Percentiles rank a stretch among this genome's conserved stretches.
Evolutionary conservation across 192 early-diverging fungal genomes (phyloP).

Genomic region (Anaeromyces robustus): DNA sequence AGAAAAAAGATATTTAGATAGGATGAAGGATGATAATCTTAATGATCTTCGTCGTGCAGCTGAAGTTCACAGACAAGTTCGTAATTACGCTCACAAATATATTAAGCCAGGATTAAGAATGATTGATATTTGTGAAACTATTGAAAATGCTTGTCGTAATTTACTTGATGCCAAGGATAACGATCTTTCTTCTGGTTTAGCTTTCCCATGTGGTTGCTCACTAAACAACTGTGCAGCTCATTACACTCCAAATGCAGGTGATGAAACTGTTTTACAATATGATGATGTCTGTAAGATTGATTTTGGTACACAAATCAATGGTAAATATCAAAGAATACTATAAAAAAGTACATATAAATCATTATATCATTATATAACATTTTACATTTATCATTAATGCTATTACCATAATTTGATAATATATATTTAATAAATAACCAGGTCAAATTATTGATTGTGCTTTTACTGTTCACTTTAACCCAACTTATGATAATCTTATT

Average conservation of each 20-base stretch:
- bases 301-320: slow-evolving; percentile 86
- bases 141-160: slow-evolving; percentile 85
- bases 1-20: slow-evolving; percentile 77
- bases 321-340: no score
- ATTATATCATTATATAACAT: no score
- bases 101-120: slow-evolving; percentile 92
- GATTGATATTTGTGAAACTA: slow-evolving; percentile 80
- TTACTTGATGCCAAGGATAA: slow-evolving; percentile 76
- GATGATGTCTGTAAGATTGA: slow-evolving; percentile 96
- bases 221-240: slow-evolving; percentile 93
- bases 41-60: slow-evolving; percentile 74
- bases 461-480: slow-evolving; percentile 85
- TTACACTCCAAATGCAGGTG: slow-evolving; percentile 94
- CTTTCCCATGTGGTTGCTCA: slow-evolving; percentile 89
- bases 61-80: slow-evolving; percentile 90
- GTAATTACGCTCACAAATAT: slow-evolving; percentile 54
- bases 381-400: no score
- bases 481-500: slow-evolving; percentile 67
- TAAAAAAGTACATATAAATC: no score
- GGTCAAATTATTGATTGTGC: slow-evolving; percentile 89
- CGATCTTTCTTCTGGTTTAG: slow-evolving; percentile 59
- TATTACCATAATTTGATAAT: no score
- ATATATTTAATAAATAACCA: no score
- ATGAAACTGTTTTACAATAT: slow-evolving; percentile 70
- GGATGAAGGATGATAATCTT: slow-evolving; percentile 50